A percentile compares a stretch with the other conserved stretches of the same genome.
These are phyloP conservation scores for Mediolabrus comicus DNA, from an alignment of 108 stramenopile genomes.

Conservation along the genomic window DNA sequence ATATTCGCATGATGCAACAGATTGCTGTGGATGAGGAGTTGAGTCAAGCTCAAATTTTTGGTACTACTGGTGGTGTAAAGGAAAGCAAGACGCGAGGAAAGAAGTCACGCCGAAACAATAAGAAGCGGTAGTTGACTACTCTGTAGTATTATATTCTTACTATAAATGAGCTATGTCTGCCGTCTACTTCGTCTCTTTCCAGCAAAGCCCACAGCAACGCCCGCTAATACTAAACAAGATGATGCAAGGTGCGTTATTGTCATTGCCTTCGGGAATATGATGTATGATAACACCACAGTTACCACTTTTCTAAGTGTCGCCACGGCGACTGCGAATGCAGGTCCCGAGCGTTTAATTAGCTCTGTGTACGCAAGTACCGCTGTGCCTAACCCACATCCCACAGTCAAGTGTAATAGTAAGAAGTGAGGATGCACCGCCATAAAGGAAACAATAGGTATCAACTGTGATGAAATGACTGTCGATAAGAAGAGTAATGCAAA, in stretches of 20 bases:
- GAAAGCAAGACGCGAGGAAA: slow-evolving; percentile 29
- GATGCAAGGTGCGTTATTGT: slow-evolving; percentile 26
- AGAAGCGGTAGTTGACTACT: slow-evolving; percentile 3
- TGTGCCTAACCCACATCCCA: slow-evolving; percentile 54
- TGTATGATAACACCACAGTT: slow-evolving; percentile 52
- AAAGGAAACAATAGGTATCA: slow-evolving; percentile 25
- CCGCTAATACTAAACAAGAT: slow-evolving; percentile 31
- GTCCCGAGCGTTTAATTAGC: slow-evolving; percentile 47
- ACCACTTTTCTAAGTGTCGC: slow-evolving; percentile 58
- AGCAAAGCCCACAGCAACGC: slow-evolving; percentile 14
- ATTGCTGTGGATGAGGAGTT: slow-evolving; percentile 69
- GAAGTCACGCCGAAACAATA: slow-evolving; percentile 16
- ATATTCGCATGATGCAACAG: slow-evolving; percentile 67
- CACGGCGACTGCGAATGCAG: slow-evolving; percentile 62
- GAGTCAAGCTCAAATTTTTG: slow-evolving; percentile 75
- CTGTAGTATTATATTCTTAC: not conserved
- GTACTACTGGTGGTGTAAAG: slow-evolving; percentile 41
- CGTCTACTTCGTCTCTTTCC: not conserved
- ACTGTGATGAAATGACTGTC: slow-evolving; percentile 38
- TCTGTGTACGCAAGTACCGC: slow-evolving; percentile 66
- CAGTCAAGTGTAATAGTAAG: slow-evolving; percentile 50
- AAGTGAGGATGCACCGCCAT: slow-evolving; percentile 40
- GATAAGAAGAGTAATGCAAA: slow-evolving; percentile 36
- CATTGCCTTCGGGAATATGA: slow-evolving; percentile 56
- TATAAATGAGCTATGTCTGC: not conserved